Conservation (phyloP, 2,329 filamentous ascomycete genomes). For the Pleurostoma richardsiae region DNA sequence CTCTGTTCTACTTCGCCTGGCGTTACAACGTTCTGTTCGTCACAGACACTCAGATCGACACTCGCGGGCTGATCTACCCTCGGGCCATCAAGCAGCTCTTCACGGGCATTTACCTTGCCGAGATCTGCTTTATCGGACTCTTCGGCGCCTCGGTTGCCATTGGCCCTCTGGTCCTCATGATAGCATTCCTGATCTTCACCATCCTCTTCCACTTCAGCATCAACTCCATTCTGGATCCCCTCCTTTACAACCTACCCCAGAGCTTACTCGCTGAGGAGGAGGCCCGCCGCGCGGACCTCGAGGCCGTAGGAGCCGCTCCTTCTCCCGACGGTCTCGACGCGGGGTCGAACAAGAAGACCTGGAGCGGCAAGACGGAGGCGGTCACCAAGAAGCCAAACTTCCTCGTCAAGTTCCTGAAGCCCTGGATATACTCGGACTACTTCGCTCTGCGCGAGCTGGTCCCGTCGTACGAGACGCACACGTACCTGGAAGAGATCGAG, state of each 20-base stretch:
- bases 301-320: conserved; percentile 3
- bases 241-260: conserved; percentile 75
- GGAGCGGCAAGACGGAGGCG: conserved; percentile 20
- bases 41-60: conserved; percentile 75
- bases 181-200: conserved; percentile 70
- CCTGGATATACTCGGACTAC: conserved; percentile 73
- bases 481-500: conserved; percentile 58
- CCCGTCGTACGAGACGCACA: conserved; percentile 51
- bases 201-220: conserved; percentile 71
- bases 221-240: conserved; percentile 66
- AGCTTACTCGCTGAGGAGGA: conserved; percentile 52
- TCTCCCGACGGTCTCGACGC: conserved; percentile 12
- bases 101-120: conserved; percentile 75
- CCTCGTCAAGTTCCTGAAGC: conserved; percentile 66
- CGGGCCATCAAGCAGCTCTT: conserved; percentile 84
- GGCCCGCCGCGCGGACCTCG: conserved; percentile 17
- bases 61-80: conserved; percentile 81
- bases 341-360: conserved; percentile 16
- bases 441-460: conserved; percentile 64
- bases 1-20: conserved; percentile 80
- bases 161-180: conserved; percentile 70
- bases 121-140: conserved; percentile 79
- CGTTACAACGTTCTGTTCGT: conserved; percentile 90
- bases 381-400: conserved; percentile 47
- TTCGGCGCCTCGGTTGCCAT: conserved; percentile 66